Evolutionary conservation across 2,329 filamentous ascomycete genomes (phyloP), one percentile per base, ranked within the genome.

Genomic region (Epichloe bromicola): DNA sequence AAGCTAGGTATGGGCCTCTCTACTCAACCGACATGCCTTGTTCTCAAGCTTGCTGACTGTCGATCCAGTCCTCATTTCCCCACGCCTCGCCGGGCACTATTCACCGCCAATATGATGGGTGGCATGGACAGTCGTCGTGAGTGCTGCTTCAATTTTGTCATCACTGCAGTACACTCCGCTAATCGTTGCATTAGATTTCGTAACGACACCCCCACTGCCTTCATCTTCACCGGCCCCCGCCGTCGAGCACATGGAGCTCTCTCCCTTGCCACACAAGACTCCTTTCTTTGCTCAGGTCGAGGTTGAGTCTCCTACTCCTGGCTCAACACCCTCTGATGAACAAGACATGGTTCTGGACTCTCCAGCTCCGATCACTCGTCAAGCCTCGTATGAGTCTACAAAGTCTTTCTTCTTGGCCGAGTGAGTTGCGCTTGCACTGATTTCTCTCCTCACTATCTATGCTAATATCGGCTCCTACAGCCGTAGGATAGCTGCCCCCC

Each of bases 221-320:
- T 86, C 88, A 2, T 96, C 90, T 6, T 95, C 91, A 43, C 89
- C 90, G 6, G 80, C 79, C 51, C 77, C 78, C 37, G 68, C 75
- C 50, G 77, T 79, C 54, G 89, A 95, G 65, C 75, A 81, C 51
- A 95, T 97, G 88, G 90, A 97, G 63, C 83, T 96, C 67, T 96
- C 91, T 6, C 91, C 93, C 39, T 71, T 97, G 40, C 90, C 89
- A 54, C 88, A 95, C 73, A 96, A 95, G 73, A 73, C 78, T 33
- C 77, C 85, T 12, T 89, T 81, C 61, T 69, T 75, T 68, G 66
- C 74, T 33, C 76, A 85, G 58, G 73, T 86, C 55, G 82, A 85
- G 57, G 68, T 88, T 50, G 77, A 80, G 33, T 90, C 87, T 33
- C 87, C 88, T 2, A 85, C 84, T 2, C 85, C 85, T 8, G 75